Percentiles rank a stretch among this genome's conserved stretches.
phyloP scores from a whole-genome alignment of 208 protist species.

The Acanthamoeba sp. region DNA sequence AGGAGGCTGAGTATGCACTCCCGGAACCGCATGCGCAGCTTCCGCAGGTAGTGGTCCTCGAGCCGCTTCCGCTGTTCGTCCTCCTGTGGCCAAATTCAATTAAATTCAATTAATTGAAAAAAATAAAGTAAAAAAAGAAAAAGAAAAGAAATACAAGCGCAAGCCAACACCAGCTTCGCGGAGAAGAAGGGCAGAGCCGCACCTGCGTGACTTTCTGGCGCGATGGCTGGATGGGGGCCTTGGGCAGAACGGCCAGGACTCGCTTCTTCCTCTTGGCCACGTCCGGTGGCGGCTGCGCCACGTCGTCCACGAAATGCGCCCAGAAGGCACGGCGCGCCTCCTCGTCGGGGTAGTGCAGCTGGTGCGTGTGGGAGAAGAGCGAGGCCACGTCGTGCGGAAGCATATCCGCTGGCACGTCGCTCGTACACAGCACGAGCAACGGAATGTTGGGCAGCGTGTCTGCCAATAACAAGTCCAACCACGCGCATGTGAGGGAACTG shows the following conservation, averaged over 20 bases:
- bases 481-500: too few species aligned
- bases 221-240: slow-evolving; percentile 38
- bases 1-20: slow-evolving; percentile 62
- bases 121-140: too few species aligned
- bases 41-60: slow-evolving; percentile 51
- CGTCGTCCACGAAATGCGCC: slow-evolving; percentile 27
- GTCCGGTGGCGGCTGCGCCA: slow-evolving; percentile 32
- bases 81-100: not conserved
- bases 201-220: not conserved
- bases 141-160: too few species aligned
- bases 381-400: slow-evolving; percentile 30
- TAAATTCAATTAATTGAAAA: too few species aligned
- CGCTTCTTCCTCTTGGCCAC: slow-evolving; percentile 39
- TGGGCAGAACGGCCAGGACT: slow-evolving; percentile 30
- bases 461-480: not conserved
- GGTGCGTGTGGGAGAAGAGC: slow-evolving; percentile 54
- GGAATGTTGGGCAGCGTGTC: slow-evolving; percentile 38
- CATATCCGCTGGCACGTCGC: slow-evolving; percentile 42
- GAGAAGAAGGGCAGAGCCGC: not conserved
- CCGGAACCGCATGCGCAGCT: slow-evolving; percentile 68
- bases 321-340: slow-evolving; percentile 32
- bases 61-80: slow-evolving; percentile 11
- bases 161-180: too few species aligned
- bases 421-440: slow-evolving; percentile 24
- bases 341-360: slow-evolving; percentile 47